Base-by-base conservation (phyloP, 306 rosid species). In the Vigna angularis region DNA sequence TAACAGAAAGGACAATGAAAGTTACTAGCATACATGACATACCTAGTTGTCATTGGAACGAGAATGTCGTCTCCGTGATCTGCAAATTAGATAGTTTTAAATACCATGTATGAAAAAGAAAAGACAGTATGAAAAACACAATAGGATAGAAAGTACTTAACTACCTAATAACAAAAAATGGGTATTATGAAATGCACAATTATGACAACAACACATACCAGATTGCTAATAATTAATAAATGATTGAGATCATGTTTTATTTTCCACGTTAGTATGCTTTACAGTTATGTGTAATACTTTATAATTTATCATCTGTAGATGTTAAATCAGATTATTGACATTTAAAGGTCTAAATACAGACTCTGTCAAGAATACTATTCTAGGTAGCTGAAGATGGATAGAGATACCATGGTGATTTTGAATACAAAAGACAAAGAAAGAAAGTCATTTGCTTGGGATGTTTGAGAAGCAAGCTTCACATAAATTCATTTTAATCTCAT, bases 11-110 rank as follows among this genome's bases (percentile, higher is more conserved):
- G 69, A 28, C 38, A 55, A 10, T 32, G 79, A 32, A 50, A 56
- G 63, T 17, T 47, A 73, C 69, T 48, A 53, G 20, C 16, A 79
- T 9, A 53, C 14, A 81, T 12, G 34, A 72, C 89, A 57, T 88
- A 89, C 98, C 96, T 91, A 93, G 81, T 56, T 86, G 85, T 93
- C 91, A 56, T 83, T 82, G 87, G 89, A 88, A 79, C 90, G 93
- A 70, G 93, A 89, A 50, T 90, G 88, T 4, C 88, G 94, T 81
- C 93, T 91, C 22, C 81, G 81, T 0, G 86, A 89, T 77, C 98
- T 93, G 91, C 59, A 72, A 78, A 79, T 24, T 51, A 50, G 73
- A 38, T 67, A 30, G 34, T 26, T 26, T 26, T 26, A 3, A 26
- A 26, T 26, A 26, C 28, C 28, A 26, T 26, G 28, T 26, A 26